Evolutionary conservation across 2,329 filamentous ascomycete genomes (phyloP), one percentile per base, ranked within the genome.

Genomic region (Chlorencoelia australis): DNA sequence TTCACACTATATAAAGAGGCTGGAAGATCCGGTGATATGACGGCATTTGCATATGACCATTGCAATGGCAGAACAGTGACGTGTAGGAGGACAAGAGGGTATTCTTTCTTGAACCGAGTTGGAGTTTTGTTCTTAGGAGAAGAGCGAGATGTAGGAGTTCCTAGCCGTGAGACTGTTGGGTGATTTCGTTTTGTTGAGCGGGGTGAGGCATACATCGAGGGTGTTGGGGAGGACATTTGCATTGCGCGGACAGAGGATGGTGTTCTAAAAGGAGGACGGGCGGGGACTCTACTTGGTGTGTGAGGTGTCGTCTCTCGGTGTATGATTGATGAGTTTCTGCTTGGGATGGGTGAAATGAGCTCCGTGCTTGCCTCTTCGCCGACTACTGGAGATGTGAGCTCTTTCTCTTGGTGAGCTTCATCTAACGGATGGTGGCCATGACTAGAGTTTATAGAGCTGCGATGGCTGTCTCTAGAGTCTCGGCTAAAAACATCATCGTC

Each of bases 71-170:
- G 63, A 1, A 89, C 65, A 0, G 82, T 88, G 22, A 84, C 78
- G 49, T 91, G 84, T 4, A 91, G 65, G 30, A 91, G 64, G 1
- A 91, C 81, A 2, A 91, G 67, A 3, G 84, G 84, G n/a, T 59
- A 56, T 32, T 73, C 72, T 36, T 69, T 69, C 58, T 69, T 73
- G 53, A 80, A 72, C 5, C 76, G 63, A 14, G 70, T 65, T 2
- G 75, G 69, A 4, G 75, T 78, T 4, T 46, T 45, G 31, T 48
- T 51, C 29, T 44, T 51, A 5, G 30, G 25, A 3, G 44, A 44
- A 13, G 45, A 43, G n/a, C 48, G 50, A 21, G 40, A 42, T 21
- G 57, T 64, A 1, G 71, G 72, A 24, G 72, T 78, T n/a, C 69
- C 71, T 8, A 76, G 51, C 14, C 71, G 61, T 4, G 72, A 75